Percentiles rank a stretch among this genome's conserved stretches.
Conservation (phyloP, 2,329 filamentous ascomycete genomes). For the Fusarium papillatum region DNA sequence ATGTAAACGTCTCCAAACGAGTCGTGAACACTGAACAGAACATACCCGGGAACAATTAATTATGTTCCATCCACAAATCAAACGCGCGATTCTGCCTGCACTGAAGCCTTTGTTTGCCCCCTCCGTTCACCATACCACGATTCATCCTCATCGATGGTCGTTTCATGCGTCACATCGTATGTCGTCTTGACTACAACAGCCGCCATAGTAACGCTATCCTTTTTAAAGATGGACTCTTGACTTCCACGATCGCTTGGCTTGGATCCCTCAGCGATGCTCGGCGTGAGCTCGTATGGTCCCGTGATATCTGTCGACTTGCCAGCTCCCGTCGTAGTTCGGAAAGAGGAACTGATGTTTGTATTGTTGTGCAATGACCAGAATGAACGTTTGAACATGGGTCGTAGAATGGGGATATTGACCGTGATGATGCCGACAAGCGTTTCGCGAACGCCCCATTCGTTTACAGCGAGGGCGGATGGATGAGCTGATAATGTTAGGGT, state of each 20-base stretch:
- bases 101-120: slow-evolving; percentile 15
- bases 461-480: slow-evolving; percentile 40
- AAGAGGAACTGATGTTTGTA: slow-evolving; percentile 1
- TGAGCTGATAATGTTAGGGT: slow-evolving; percentile 38
- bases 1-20: background rate
- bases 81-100: slow-evolving; percentile 16
- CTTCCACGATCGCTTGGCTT: slow-evolving; percentile 17
- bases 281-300: slow-evolving; percentile 29
- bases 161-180: slow-evolving; percentile 25
- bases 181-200: slow-evolving; percentile 27
- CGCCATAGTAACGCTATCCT: background rate
- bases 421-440: slow-evolving; percentile 55
- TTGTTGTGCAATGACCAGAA: slow-evolving; percentile 20
- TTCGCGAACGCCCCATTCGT: slow-evolving; percentile 45
- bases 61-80: background rate
- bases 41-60: background rate
- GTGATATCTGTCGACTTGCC: slow-evolving; percentile 22
- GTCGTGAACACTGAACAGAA: background rate
- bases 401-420: slow-evolving; percentile 46
- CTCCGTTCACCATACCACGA: slow-evolving; percentile 22
- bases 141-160: background rate
- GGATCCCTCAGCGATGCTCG: slow-evolving; percentile 3
- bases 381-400: slow-evolving; percentile 19
- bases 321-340: slow-evolving; percentile 5
- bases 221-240: slow-evolving; percentile 30